phyloP scores from a whole-genome alignment of 2,329 filamentous ascomycete species.

The Penicillium fuscoglaucum region DNA sequence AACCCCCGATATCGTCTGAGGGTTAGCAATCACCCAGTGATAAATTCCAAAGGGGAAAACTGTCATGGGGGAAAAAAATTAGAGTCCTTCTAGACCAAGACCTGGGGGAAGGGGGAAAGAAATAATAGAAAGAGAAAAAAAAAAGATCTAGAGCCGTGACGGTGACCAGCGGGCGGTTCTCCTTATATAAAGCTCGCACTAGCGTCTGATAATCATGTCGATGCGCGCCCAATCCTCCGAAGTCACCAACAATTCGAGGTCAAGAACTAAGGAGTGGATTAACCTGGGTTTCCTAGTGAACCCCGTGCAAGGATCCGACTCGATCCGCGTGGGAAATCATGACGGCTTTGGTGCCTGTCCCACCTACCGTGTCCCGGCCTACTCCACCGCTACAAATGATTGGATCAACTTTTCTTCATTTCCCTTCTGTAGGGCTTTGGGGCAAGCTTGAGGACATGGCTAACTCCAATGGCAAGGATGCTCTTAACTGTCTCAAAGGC shows the following conservation, averaged over 20 bases:
- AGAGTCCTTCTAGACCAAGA: neutral
- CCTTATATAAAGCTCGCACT: constrained; percentile 30
- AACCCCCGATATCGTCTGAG: constrained; percentile 6
- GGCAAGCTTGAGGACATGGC: neutral
- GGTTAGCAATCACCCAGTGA: neutral
- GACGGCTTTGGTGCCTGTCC: constrained; percentile 31
- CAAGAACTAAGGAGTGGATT: constrained; percentile 8
- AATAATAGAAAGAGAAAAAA: neutral
- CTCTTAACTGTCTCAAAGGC: neutral
- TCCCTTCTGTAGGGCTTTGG: constrained; percentile 4
- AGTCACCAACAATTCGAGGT: constrained; percentile 4
- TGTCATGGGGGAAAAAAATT: neutral
- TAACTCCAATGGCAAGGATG: neutral
- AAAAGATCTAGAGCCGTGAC: constrained; percentile 12
- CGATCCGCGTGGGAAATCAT: constrained; percentile 29
- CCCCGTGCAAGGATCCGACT: constrained; percentile 29
- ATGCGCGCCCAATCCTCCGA: constrained; percentile 25
- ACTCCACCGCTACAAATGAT: constrained; percentile 23
- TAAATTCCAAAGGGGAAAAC: neutral
- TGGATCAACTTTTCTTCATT: constrained; percentile 16
- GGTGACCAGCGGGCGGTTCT: constrained; percentile 20
- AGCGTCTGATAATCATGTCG: constrained; percentile 28
- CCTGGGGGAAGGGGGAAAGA: neutral
- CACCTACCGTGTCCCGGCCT: constrained; percentile 26
- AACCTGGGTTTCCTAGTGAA: constrained; percentile 15